phyloP scores from a whole-genome alignment of 495 filamentous ascomycete genomes.

The Hyaloscypha finlandica region DNA sequence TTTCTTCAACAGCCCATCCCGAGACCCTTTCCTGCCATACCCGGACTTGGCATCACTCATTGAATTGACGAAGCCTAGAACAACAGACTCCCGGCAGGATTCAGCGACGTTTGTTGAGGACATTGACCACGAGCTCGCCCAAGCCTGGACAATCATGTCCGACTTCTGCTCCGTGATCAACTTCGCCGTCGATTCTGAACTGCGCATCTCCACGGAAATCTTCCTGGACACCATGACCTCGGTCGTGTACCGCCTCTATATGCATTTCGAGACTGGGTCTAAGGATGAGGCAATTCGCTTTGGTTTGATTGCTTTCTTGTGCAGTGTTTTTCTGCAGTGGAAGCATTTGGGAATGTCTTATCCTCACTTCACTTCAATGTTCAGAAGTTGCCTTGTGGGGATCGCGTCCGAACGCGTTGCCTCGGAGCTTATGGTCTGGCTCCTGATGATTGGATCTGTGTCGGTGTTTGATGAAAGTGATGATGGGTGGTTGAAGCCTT shows the following conservation, averaged over 20 bases:
- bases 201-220: not conserved
- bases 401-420: not conserved
- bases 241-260: slow-evolving; percentile 3
- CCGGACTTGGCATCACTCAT: not conserved
- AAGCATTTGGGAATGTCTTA: not conserved
- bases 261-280: not conserved
- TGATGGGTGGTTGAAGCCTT: slow-evolving; percentile 5
- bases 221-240: slow-evolving; percentile 8
- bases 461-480: not conserved
- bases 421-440: slow-evolving; percentile 1
- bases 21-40: not conserved
- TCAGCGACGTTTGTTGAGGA: not conserved
- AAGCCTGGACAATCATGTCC: not conserved
- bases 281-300: not conserved
- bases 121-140: not conserved
- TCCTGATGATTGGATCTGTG: slow-evolving; percentile 3
- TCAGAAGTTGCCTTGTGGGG: not conserved
- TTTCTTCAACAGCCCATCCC: not conserved
- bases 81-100: not conserved
- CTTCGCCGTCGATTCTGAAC: not conserved
- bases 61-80: not conserved
- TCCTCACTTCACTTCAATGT: not conserved
- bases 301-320: not conserved
- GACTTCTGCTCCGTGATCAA: slow-evolving; percentile 5
- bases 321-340: slow-evolving; percentile 8